A percentile compares a stretch with the other conserved stretches of the same genome.
These are phyloP conservation scores for Candida maesae DNA, from an alignment of 805 yeast genomes.

Conservation along the genomic window DNA sequence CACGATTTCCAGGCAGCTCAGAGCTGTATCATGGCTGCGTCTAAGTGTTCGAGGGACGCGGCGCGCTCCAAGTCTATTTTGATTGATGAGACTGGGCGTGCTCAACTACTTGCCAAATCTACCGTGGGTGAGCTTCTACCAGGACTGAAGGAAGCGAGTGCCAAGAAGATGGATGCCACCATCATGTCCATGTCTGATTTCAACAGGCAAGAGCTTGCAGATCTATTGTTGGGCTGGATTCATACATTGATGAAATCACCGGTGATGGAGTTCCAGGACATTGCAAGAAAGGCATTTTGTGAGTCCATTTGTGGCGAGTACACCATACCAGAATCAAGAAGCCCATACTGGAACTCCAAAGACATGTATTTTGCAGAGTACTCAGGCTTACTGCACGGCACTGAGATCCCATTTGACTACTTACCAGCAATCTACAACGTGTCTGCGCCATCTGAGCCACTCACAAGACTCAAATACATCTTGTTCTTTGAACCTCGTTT, in stretches of 20 bases:
- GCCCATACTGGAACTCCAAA: slow-evolving; percentile 25
- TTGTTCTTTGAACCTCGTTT: slow-evolving; percentile 57
- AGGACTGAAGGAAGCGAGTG: neutral
- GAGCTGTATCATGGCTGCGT: slow-evolving; percentile 38
- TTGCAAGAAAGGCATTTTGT: slow-evolving; percentile 40
- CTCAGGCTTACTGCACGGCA: slow-evolving; percentile 19
- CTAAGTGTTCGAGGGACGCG: slow-evolving; percentile 23
- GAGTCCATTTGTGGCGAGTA: slow-evolving; percentile 36
- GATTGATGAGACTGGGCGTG: slow-evolving; percentile 49
- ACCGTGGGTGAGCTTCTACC: slow-evolving; percentile 1
- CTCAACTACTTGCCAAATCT: slow-evolving; percentile 37
- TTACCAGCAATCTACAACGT: neutral
- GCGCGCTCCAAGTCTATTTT: slow-evolving; percentile 38
- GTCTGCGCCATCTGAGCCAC: neutral
- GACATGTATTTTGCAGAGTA: slow-evolving; percentile 2
- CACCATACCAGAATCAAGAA: slow-evolving; percentile 10
- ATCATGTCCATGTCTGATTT: slow-evolving; percentile 49
- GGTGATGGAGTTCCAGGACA: slow-evolving; percentile 34
- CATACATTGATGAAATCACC: slow-evolving; percentile 36
- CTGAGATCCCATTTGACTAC: slow-evolving; percentile 12
- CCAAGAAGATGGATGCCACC: slow-evolving; percentile 26
- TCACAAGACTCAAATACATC: slow-evolving; percentile 53
- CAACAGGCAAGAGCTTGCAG: slow-evolving; percentile 44
- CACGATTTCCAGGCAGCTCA: slow-evolving; percentile 59
- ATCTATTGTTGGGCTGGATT: slow-evolving; percentile 50